Base-by-base conservation (phyloP, 257 asterid genomes). In the Osmanthus fragrans region DNA sequence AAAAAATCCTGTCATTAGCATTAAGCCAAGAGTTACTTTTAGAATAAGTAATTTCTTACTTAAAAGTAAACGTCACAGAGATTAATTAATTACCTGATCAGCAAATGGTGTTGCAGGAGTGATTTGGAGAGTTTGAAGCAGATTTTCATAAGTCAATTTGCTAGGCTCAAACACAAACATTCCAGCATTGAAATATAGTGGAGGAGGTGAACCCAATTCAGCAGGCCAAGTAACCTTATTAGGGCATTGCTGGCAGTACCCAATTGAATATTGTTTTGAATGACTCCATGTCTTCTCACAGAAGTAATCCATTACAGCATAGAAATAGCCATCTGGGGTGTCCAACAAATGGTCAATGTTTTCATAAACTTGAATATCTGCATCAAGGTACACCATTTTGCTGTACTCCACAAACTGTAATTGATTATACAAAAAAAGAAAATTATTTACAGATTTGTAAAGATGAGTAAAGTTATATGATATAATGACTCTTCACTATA, bases 271-370 rank as follows among this genome's bases (percentile, higher is more conserved):
- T 69, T 87, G 91, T 15, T 78, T 80, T 16, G 91, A 74, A 76
- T 87, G 90, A 84, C 86, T 84, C 93, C 91, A 87, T n/a, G 91
- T 85, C 67, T 87, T 85, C 74, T 89, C 91, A 47, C 93, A 89
- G 79, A 89, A 89, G 79, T 91, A 87, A 60, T 89, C 91, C 93
- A 85, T 87, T 54, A 83, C 91, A 0, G 91, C 91, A 9, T 89
- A 89, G 75, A 89, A 89, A 81, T 89, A 84, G 37, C 93, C 93
- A 70, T 85, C 77, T 2, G 85, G 89, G 0, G 73, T 69, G 81
- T 89, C 91, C 15, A 89, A 82, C 63, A 89, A 86, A 70, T 85
- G 88, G 77, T 87, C 91, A 21, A 89, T 89, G 86, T 85, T 89
- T 4, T 87, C 88, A 71, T 76, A 87, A 5, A 89, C 90, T 81